Conservation (phyloP, 2,329 filamentous ascomycete species). For the Neonectria neomacrospora region DNA sequence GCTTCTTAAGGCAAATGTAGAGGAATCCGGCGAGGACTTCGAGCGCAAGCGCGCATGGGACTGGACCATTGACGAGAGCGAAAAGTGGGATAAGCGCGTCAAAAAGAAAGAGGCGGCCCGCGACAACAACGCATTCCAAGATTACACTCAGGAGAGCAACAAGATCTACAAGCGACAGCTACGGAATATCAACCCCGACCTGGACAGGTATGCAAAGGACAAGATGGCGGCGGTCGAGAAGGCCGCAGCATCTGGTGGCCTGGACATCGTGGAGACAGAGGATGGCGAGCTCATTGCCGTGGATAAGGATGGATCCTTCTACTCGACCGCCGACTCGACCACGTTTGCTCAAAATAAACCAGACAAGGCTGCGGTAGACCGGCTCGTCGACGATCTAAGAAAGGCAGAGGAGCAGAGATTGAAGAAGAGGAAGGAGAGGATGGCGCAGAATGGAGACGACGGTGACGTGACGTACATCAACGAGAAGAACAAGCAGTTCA, state of each 20-base stretch:
- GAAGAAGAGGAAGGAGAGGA: conserved; percentile 86
- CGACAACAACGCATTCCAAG: conserved; percentile 89
- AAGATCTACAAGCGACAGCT: conserved; percentile 96
- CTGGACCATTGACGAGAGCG: conserved; percentile 95
- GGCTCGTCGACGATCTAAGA: conserved; percentile 84
- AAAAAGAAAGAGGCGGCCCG: conserved; percentile 85
- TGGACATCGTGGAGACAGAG: conserved; percentile 96
- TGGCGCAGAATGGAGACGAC: conserved; percentile 82
- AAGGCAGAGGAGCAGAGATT: conserved; percentile 88
- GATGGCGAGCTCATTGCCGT: conserved; percentile 94
- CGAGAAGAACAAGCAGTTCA: conserved; percentile 99
- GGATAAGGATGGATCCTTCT: conserved; percentile 90
- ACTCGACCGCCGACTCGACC: conserved; percentile 85
- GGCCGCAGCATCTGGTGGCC: conserved; percentile 82
- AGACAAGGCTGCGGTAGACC: conserved; percentile 86
- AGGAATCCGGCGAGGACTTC: conserved; percentile 88
- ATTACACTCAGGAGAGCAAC: conserved; percentile 86
- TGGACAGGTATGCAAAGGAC: conserved; percentile 87
- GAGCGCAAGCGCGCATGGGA: conserved; percentile 99
- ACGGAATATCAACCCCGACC: conserved; percentile 77
- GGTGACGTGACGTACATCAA: conserved; percentile 99
- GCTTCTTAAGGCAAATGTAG: conserved; percentile 89
- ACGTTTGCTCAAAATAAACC: conserved; percentile 88
- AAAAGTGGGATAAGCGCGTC: conserved; percentile 91
- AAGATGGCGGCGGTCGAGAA: conserved; percentile 87